Base-by-base conservation (phyloP, 192 early-diverging fungal species). In the Coemansia furcata region DNA sequence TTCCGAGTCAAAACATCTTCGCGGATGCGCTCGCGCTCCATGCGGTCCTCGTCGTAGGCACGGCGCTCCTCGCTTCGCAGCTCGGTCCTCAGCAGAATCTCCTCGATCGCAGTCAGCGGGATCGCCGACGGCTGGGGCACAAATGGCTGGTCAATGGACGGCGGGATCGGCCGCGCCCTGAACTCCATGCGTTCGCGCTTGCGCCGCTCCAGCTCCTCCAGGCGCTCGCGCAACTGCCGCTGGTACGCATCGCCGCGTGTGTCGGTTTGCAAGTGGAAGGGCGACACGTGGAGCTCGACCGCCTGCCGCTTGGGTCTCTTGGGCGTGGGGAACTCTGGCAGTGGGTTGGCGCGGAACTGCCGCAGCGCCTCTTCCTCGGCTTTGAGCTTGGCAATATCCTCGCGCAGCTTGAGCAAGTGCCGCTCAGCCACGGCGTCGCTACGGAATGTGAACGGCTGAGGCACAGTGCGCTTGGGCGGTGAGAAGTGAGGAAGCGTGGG, bases 61-160 rank as follows among this genome's bases (percentile, higher is more conserved):
- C 73, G 70, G n/a, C 90, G 65, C 72, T 90, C 90, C 69, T 89
- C 87, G 54, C 83, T 85, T 50, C 90, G 77, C 62, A 85, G 62
- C 63, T 88, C 87, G 0, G 87, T 85, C 21, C 80, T 69, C 43
- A 89, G 70, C 36, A 85, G 35, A 15, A 83, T 68, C 61, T 83
- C 81, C 60, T 83, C 73, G 55, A 72, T 69, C 21, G 61, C 61
- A 14, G 81, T 83, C 54, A 83, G 67, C 60, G 76, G 73, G 47
- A 80, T 77, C 32, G 74, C 42, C 19, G 86, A 86, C 30, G 75
- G 73, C 60, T 85, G 57, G 0, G 89, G 89, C 19, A 88, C 77
- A 81, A 92, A 92, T 36, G 90, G 89, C 6, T 68, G 76, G 39
- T 78, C 76, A 11, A 83, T 60, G 39, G 80, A 83, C 8, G 37